A percentile compares a stretch with the other conserved stretches of the same genome.
phyloP scores from a whole-genome alignment of 108 stramenopile species.

The Skeletonema grethae region DNA sequence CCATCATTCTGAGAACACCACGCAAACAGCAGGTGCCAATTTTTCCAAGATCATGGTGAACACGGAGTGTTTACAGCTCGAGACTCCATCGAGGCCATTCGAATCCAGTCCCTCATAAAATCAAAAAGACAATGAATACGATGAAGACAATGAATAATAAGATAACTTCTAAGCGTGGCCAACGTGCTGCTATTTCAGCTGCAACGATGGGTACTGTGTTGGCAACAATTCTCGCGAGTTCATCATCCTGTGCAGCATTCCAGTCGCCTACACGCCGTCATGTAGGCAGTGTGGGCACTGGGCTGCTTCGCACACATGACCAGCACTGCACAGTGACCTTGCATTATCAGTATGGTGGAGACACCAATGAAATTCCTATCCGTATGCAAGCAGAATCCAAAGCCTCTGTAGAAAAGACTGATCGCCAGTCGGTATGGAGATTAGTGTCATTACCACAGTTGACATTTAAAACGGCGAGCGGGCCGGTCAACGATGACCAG shows the following conservation, averaged over 20 bases:
- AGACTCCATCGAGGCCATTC: not conserved
- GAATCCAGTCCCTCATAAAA: not conserved
- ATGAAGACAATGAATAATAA: not conserved
- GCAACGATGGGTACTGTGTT: constrained; percentile 21
- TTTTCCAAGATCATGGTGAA: not conserved
- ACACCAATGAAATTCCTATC: not conserved
- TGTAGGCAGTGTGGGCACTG: not conserved
- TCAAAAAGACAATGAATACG: not conserved
- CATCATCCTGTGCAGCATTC: constrained; percentile 1
- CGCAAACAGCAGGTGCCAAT: not conserved
- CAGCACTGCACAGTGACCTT: not conserved
- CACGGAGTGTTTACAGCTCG: too few species aligned
- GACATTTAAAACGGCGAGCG: not conserved
- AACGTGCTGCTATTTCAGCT: constrained; percentile 9
- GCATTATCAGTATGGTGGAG: not conserved
- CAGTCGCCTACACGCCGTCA: not conserved
- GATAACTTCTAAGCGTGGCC: not conserved
- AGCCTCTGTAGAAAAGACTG: not conserved
- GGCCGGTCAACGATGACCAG: constrained; percentile 1
- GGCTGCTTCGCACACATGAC: not conserved
- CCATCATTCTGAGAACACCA: not conserved
- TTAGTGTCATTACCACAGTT: not conserved
- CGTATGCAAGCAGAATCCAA: not conserved
- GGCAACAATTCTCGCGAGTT: constrained; percentile 16
- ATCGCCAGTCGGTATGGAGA: constrained; percentile 1